Evolutionary conservation across 352 stramenopile genomes (phyloP).

Genomic region (Globisporangium okanoganense): DNA sequence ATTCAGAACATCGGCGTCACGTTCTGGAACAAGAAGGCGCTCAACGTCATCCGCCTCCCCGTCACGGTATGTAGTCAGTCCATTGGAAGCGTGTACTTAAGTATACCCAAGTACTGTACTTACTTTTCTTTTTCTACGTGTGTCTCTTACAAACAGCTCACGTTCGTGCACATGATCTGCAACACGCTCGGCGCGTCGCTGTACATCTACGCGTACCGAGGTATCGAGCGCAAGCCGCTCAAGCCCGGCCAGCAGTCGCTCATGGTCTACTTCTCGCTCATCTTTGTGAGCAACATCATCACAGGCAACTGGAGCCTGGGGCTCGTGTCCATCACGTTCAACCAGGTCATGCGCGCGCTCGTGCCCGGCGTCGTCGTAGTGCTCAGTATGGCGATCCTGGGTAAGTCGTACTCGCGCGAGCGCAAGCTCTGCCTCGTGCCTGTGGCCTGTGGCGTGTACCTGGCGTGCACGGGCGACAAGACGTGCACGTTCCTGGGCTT

Average conservation of each 20-base stretch:
- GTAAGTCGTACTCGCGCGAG: constrained; percentile 71
- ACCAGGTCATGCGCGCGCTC: constrained; percentile 91
- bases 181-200: constrained; percentile 87
- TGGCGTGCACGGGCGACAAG: constrained; percentile 88
- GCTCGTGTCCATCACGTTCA: constrained; percentile 94
- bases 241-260: constrained; percentile 60
- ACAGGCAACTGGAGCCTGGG: constrained; percentile 92
- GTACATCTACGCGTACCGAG: constrained; percentile 67
- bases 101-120: not conserved
- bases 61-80: constrained; percentile 31
- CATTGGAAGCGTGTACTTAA: not conserved
- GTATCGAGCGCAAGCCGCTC: constrained; percentile 64
- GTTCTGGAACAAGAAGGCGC: constrained; percentile 94
- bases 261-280: constrained; percentile 88
- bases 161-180: constrained; percentile 93
- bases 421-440: constrained; percentile 75
- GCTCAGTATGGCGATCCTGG: constrained; percentile 77
- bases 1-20: constrained; percentile 93
- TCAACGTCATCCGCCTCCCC: constrained; percentile 61
- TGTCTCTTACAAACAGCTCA: constrained; percentile 33
- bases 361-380: constrained; percentile 77
- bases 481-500: constrained; percentile 85
- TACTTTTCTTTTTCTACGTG: not conserved
- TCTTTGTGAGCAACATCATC: constrained; percentile 95
- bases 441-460: constrained; percentile 79